These are phyloP conservation scores for Phyllosticta citribraziliensis DNA, from an alignment of 2,329 filamentous ascomycete genomes.

Conservation along the genomic window DNA sequence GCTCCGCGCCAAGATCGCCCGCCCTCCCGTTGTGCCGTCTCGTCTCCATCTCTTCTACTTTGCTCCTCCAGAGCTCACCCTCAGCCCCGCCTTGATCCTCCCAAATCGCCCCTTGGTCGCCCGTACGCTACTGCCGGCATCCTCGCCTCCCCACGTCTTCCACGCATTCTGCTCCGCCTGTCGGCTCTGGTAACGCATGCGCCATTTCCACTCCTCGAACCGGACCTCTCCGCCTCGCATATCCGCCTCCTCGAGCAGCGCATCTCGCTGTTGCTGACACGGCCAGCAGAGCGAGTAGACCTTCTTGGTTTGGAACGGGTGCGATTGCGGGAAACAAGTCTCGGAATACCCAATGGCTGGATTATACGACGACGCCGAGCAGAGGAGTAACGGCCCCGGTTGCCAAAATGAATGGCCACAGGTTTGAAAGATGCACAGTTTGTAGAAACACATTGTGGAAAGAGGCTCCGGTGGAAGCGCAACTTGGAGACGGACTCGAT, in stretches of 20 bases:
- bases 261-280: constrained; percentile 21
- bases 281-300: constrained; percentile 24
- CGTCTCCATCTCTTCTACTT: neutral
- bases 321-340: constrained; percentile 12
- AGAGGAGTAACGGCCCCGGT: constrained; percentile 24
- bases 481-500: neutral
- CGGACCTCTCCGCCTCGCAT: constrained; percentile 14
- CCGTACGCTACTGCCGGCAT: neutral
- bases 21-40: too few relatives aligned
- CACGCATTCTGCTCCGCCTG: constrained; percentile 20
- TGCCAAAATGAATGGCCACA: constrained; percentile 33
- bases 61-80: neutral
- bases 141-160: constrained; percentile 16
- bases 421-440: constrained; percentile 30
- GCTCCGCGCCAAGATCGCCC: constrained; percentile 1
- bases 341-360: constrained; percentile 12
- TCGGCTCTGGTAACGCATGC: constrained; percentile 27
- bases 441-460: constrained; percentile 33
- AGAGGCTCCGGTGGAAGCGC: neutral
- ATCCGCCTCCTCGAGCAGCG: constrained; percentile 14
- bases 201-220: constrained; percentile 33
- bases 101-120: neutral
- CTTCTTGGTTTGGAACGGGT: constrained; percentile 27
- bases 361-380: constrained; percentile 20
- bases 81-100: constrained; percentile 4